These are phyloP conservation scores for Drosera capensis DNA, from an alignment of 148 eudicot genomes.

Conservation along the genomic window DNA sequence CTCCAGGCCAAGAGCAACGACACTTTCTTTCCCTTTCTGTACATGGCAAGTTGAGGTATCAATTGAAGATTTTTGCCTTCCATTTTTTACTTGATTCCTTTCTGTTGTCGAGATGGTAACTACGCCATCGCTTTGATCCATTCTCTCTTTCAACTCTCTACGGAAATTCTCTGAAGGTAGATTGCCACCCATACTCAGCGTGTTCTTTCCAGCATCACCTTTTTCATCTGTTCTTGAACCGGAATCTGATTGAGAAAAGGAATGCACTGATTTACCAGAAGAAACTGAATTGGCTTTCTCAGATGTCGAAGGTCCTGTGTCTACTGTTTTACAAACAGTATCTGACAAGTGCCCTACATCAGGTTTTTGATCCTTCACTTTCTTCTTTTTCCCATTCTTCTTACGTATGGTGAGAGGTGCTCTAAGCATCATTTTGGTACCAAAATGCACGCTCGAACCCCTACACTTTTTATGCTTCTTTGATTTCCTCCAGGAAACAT, in stretches of 20 bases:
- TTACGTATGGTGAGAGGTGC: conserved; percentile 26
- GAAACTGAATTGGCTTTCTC: conserved; percentile 6
- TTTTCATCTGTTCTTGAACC: conserved; percentile 8
- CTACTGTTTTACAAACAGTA: conserved; percentile 10
- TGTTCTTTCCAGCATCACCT: conserved; percentile 6
- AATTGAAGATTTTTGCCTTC: too few species aligned
- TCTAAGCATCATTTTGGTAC: conserved; percentile 40
- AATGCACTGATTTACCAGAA: conserved; percentile 1
- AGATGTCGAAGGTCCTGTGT: conserved; percentile 33
- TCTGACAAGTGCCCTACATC: conserved; percentile 8
- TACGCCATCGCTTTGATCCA: conserved; percentile 13
- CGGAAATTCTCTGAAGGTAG: conserved; percentile 4
- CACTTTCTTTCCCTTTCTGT: too few species aligned
- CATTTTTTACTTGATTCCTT: conserved; percentile 7
- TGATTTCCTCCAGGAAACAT: conserved; percentile 8
- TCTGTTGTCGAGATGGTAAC: conserved; percentile 18
- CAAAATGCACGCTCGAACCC: conserved; percentile 22
- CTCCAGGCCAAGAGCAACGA: too few species aligned
- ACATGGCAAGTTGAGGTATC: too few species aligned
- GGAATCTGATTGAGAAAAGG: conserved; percentile 9
- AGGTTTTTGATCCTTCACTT: conserved; percentile 9
- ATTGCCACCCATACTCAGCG: conserved; percentile 1
- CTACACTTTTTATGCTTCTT: conserved; percentile 19
- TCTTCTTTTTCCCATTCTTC: conserved; percentile 30
- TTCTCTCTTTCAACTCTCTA: conserved; percentile 16